Base-by-base conservation (phyloP, 2,329 filamentous ascomycete species). In the Alternaria sp. region DNA sequence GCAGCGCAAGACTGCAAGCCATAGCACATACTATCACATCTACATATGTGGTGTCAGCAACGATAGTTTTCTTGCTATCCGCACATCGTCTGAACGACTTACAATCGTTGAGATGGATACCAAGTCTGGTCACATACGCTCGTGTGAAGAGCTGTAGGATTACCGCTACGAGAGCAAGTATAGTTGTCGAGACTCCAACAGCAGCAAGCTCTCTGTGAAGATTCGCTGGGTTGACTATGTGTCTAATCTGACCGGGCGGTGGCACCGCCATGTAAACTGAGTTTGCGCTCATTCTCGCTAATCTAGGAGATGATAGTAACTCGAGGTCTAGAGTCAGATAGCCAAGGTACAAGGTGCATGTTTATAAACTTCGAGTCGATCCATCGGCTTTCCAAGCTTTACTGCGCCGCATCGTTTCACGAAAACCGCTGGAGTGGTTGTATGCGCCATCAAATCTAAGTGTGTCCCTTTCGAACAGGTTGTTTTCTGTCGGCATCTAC, bases 11-110 rank as follows among this genome's bases (percentile, higher is more conserved):
- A 26, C 37, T 51, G 26, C 28, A 51, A 5, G 7, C 1, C 49
- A 51, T 51, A 5, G 49, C 49, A 23, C 26, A 41, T 1, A 41
- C 36, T 51, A 40, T 13, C 17, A 51, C 23, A 7, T 51, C 49
- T 51, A 10, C 5, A 26, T 6, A 26, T 17, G 2, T 14, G 6
- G 4, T 13, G 5, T 45, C 21, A 45, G 26, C 26, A 26, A 3
- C 4, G 4, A 44, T 21, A n/a, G 21, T 10, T 17, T 14, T 44
- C 8, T 29, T 17, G 21, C 8, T 11, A 29, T 44, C 14, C 4
- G 41, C 17, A 21, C 4, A 29, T 10, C n/a, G 8, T 45, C 10
- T 4, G 26, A 13, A 29, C 5, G 36, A 51, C 49, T 26, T 17
- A 41, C 37, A 40, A 11, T 51, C 49, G 17, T 33, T 41, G 17